Evolutionary conservation across 345 rosid species (phyloP), one percentile per base, ranked within the genome.

Genomic region (Moringa oleifera): DNA sequence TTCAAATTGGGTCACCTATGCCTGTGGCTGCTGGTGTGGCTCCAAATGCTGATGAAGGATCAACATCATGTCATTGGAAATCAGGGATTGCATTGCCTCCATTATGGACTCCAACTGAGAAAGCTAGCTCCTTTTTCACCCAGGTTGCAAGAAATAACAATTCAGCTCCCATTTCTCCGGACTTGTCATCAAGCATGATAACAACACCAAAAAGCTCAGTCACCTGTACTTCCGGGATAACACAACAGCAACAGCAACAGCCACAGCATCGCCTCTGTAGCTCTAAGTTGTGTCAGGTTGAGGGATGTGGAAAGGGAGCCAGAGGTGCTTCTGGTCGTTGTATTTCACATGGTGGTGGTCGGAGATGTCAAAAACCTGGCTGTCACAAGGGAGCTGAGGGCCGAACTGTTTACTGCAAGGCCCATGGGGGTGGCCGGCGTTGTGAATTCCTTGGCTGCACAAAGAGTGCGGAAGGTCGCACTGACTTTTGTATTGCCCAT

Each of bases 371-470:
- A 69, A 86, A 79, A 75, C 77, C 74, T 25, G 99, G 90, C 37
- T 90, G 99, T 72, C 89, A 79, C 69, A 94, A 94, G 72, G 99
- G 99, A 52, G 99, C 99, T 20, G 99, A 94, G 80, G 99, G 99
- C 31, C 79, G 97, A 20, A 94, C 99, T 23, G 96, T 88, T 45
- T 94, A 86, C 72, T 94, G 99, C 71, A 94, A 94, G 80, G 92
- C 97, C 66, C 99, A 94, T 63, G 99, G 99, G 51, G 99, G 99
- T 53, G 99, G 97, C 46, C 89, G 96, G 20, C 82, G 99, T 25
- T 94, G 99, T 66, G 99, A 94, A 47, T 81, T 68, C 66, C 95
- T 94, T 21, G 99, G 99, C 46, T 94, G 99, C 78, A 94, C 99
- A 31, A 94, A 94, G 75, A 90, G 97, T 64, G 99, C 99, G 18